Evolutionary conservation across 345 rosid genomes (phyloP), one percentile per base, ranked within the genome.

Genomic region (Eucalyptus pauciflora): DNA sequence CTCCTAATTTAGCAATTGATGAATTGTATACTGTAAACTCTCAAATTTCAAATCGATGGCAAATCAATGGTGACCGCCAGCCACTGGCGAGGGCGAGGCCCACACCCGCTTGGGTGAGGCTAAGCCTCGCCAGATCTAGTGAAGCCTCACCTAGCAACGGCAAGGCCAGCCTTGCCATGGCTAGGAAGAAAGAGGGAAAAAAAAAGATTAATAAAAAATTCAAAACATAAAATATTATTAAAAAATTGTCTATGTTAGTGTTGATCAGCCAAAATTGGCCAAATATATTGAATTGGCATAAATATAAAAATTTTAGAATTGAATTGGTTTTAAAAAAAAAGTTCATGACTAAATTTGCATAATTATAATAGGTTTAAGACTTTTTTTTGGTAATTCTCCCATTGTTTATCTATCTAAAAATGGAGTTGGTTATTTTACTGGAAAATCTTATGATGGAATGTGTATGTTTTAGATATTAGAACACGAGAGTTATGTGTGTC

Each of bases 171-270:
- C 10, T 52, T 52, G 5, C 25, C 25, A 20, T 52, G 10, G 10
- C 10, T 52, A 52, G 58, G 58, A 52, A 52, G 25, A 52, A 52
- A 18, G 24, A 3, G 56, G 56, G 11, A 8, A 52, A 52, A 51
- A 51, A 2, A 52, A 52, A 20, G 5, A 52, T 52, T 8, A 52
- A 52, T 52, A 52, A 18, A 52, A 52, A 52, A 18, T 7, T 52
- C 22, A 52, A 18, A 52, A 52, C 24, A 52, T 52, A 0, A 52
- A 3, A 18, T 18, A 52, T 52, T 18, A 52, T 52, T 18, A 18
- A 52, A 52, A 51, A 52, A 8, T 3, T 52, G 2, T 20, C 3
- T 5, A 20, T 10, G 1, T 20, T 2, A 3, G 0, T 7, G 0
- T 4, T 7, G 4, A 7, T 52, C 2, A 18, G 4, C 2, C 9